Base-by-base conservation (phyloP, 345 rosid genomes). In the Psidium friedrichsthalianum region DNA sequence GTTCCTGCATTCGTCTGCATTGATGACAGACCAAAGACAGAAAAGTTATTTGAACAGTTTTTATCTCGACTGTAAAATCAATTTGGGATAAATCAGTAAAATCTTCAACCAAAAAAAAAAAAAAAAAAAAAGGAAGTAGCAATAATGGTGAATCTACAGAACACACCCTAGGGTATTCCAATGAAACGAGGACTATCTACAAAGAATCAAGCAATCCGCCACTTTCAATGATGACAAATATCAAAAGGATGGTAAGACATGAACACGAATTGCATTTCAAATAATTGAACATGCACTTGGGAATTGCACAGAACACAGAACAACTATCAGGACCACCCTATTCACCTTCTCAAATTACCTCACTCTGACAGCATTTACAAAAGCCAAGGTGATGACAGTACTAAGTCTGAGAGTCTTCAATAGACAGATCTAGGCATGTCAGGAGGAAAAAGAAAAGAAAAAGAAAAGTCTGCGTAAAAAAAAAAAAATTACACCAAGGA, bases 1-100 rank as follows among this genome's bases (percentile, higher is more conserved):
- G 98, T 89, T 91, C 98, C 92, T 95, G 94, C 95, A 93, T 92
- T 84, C 95, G 90, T 93, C 98, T 95, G 93, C 86, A 83, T 85
- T 36, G 25, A 76, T 21, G 54, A 69, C 47, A 44, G 4, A 36
- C 24, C 86, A 86, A 52, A 51, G 83, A 51, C 54, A 25, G 32
- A 52, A 8, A 64, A 64, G 24, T 64, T 42, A 64, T 32, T 64
- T 69, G 20, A 32, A 69, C 24, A 36, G 47, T 18, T 69, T n/a
- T 18, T 36, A 69, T 69, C 13, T 32, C 20, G 44, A 32, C 22
- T 29, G 44, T 11, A 18, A 8, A 18, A 36, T 44, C 24, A 69
- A 69, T 32, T 36, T 64, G 22, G 3, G 42, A 20, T 42, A 61
- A 29, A 20, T 69, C 24, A 69, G 78, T 69, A 16, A 69, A 32